A percentile compares a stretch with the other conserved stretches of the same genome.
Conservation (phyloP, 2,329 filamentous ascomycete genomes). For the Penicillium rolfsii region DNA sequence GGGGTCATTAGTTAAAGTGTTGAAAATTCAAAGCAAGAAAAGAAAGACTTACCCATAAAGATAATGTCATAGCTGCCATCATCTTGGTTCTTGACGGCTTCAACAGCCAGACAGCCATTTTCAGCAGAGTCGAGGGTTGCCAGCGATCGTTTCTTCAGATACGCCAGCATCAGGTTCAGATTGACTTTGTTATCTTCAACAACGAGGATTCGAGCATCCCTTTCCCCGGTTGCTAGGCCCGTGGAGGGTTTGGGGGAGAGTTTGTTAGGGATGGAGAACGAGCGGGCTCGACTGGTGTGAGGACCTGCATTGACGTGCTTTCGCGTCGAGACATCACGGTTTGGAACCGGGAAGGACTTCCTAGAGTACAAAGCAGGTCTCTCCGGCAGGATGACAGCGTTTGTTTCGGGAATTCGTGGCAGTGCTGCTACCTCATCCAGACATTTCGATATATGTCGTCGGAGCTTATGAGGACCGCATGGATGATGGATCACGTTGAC, state of each 20-base stretch:
- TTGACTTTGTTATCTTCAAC: conserved; percentile 52
- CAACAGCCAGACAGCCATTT: conserved; percentile 47
- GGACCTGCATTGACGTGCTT: background rate
- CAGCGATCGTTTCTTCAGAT: conserved; percentile 42
- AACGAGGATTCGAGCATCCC: conserved; percentile 38
- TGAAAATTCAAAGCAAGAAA: background rate
- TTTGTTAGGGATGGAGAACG: background rate
- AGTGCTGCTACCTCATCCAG: background rate
- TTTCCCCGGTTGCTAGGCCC: too few species aligned
- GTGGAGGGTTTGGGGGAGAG: background rate
- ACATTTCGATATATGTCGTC: conserved; percentile 1
- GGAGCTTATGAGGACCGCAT: conserved; percentile 44
- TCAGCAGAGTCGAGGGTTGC: conserved; percentile 41
- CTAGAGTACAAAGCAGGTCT: background rate
- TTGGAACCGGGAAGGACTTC: background rate
- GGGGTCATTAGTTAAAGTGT: background rate
- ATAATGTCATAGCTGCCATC: conserved; percentile 44
- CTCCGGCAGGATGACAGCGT: background rate
- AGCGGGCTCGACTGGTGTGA: background rate
- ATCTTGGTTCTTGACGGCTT: conserved; percentile 37
- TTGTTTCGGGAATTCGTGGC: background rate
- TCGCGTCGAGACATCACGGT: background rate
- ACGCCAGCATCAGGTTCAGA: conserved; percentile 45
- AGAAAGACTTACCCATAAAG: conserved; percentile 34
- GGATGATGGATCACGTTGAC: conserved; percentile 28